Evolutionary conservation across 202 grass and related monocot genomes (phyloP).

Genomic region (Digitaria exilis): DNA sequence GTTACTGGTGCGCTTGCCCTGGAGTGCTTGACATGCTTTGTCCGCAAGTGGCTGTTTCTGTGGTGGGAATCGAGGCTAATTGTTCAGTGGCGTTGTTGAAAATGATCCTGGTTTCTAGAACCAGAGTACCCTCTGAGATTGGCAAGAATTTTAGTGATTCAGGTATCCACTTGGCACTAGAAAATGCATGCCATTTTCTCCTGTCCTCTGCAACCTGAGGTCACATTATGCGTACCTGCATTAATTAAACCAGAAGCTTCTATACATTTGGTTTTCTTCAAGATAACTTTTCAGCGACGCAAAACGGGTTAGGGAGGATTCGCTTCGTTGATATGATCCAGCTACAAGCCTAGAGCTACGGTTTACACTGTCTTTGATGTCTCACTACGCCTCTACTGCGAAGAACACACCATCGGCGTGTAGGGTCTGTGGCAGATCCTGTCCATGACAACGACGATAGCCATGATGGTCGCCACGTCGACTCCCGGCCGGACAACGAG

Average conservation of each 20-base stretch:
- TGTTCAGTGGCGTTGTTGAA: neutral
- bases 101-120: neutral
- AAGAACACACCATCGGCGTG: constrained; percentile 52
- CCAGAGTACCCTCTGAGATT: neutral
- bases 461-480: constrained; percentile 67
- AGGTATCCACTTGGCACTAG: neutral
- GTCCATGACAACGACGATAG: constrained; percentile 77
- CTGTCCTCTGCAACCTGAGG: neutral
- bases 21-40: neutral
- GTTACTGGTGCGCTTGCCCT: constrained; percentile 1
- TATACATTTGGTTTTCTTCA: neutral
- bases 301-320: neutral
- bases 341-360: neutral
- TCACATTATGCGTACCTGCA: neutral
- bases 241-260: neutral
- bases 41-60: neutral
- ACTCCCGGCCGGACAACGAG: constrained; percentile 62
- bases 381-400: neutral
- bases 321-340: neutral
- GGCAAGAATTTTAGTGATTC: constrained; percentile 1
- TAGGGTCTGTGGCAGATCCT: constrained; percentile 58
- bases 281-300: neutral
- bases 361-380: neutral
- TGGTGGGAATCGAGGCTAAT: neutral
- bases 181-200: constrained; percentile 11